Evolutionary conservation across 176 grass and related monocot genomes (phyloP), one percentile per base, ranked within the genome.

Genomic region (Pharus latifolius): DNA sequence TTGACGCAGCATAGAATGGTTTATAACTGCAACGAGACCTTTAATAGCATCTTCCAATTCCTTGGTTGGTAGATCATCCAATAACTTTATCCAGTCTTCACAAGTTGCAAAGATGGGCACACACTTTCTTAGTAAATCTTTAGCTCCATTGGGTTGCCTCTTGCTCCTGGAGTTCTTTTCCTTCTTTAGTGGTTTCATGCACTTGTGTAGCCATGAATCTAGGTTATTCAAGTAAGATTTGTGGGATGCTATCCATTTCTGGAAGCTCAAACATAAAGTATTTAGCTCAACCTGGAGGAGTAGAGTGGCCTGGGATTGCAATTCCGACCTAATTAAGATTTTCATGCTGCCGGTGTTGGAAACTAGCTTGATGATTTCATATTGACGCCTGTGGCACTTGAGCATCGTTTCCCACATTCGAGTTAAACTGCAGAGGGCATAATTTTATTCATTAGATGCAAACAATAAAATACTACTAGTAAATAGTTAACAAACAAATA

Each of bases 71-170:
- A 90, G 69, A 1, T 70, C 12, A 15, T 69, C 19, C 7, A 99
- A 68, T 26, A 91, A 24, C 2, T 63, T 49, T 50, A 95, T 78
- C 96, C 96, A 99, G 59, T 69, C 71, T 74, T 82, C 65, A 56
- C 96, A 99, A n/a, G 77, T 88, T 30, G 77, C 84, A 54, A 94
- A 99, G 56, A 99, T 95, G 24, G 96, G 96, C 0, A 90, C 87
- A n/a, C n/a, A n/a, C n/a, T n/a, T n/a, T n/a, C n/a, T n/a, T n/a
- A n/a, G n/a, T n/a, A n/a, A n/a, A n/a, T n/a, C n/a, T n/a, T n/a
- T n/a, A n/a, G n/a, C n/a, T n/a, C n/a, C n/a, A 69, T 84, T 60
- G 0, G 41, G 38, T 61, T 83, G 69, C 37, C 16, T 34, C 56
- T 61, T 88, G 45, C 47, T 92, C 42, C 57, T 75, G 56, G 70